Percentiles rank a stretch among this genome's conserved stretches.
Conservation (phyloP, 371 early-diverging fungal genomes). For the Zychaea mexicana region DNA sequence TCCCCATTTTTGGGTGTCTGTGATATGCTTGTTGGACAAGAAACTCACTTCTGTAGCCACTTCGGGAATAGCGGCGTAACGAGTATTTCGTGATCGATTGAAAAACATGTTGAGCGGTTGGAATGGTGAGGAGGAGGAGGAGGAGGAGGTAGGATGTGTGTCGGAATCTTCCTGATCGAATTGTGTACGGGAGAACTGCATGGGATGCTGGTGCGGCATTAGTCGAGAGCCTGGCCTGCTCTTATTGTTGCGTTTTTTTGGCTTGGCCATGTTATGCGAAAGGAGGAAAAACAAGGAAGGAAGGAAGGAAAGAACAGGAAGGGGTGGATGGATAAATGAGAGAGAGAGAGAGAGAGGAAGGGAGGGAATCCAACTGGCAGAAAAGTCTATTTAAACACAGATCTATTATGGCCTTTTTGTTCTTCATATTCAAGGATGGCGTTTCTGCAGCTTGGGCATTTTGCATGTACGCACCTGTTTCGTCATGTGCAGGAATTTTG, state of each 20-base stretch:
- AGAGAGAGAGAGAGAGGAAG: too few relatives aligned
- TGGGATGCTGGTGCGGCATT: neutral
- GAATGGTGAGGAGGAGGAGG: too few relatives aligned
- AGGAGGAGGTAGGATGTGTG: neutral
- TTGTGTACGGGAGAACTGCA: neutral
- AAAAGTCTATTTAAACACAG: neutral
- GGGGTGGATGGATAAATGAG: neutral
- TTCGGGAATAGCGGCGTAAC: constrained; percentile 20
- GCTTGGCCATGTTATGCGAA: constrained; percentile 7
- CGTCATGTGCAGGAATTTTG: neutral
- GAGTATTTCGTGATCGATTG: constrained; percentile 13
- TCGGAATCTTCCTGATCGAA: neutral
- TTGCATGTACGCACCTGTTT: neutral
- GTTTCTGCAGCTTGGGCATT: neutral
- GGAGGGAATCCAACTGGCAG: too few relatives aligned
- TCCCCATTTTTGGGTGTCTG: neutral
- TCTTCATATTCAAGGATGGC: too few relatives aligned
- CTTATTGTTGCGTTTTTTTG: constrained; percentile 11
- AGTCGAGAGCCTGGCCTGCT: neutral
- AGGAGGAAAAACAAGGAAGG: neutral
- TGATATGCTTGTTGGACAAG: neutral
- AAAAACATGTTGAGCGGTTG: constrained; percentile 21
- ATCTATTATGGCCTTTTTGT: too few relatives aligned
- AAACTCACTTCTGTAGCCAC: constrained; percentile 10
- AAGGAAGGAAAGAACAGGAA: constrained; percentile 3